Evolutionary conservation across 2,329 filamentous ascomycete species (phyloP), one percentile per base, ranked within the genome.

Genomic region (Cladosporium cucumerinum): DNA sequence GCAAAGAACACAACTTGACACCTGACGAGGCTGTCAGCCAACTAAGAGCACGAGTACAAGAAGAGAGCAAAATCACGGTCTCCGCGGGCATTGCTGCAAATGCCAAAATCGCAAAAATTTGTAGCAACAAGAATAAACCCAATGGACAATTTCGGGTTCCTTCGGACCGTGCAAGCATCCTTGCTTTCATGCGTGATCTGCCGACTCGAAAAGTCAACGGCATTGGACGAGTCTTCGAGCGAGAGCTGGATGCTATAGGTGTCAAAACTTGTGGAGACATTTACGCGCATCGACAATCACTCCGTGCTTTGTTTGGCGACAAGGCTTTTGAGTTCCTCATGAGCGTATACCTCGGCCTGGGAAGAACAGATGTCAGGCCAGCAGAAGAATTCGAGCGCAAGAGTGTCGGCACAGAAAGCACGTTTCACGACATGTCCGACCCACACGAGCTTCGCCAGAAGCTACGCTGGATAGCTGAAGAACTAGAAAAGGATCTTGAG

Each of bases 81-180:
- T 97, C 93, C 18, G 95, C 94, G 0, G 95, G 95, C 0, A 97
- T 99, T 66, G 94, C 93, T 0, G 90, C 92, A 1, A 99, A 99
- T 76, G 89, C 93, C 0, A 94, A 93, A 74, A 82, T 99, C 16
- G 94, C 95, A 32, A 99, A 99, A 78, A 97, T 99, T 34, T 92
- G 90, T 71, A 96, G 92, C 21, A 97, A 99, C 74, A 87, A 90
- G 76, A 97, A 98, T 78, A 99, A 99, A 74, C 95, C 95, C 0
- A 96, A 99, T 71, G 95, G 95, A 0, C 95, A 98, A 74, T 98
- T 90, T 71, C 79, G 86, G 11, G 81, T 98, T 1, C 84, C 89
- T 0, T 90, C 84, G 61, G 89, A 96, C 48, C 85, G 93, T 11
- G 79, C 81, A 28, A 84, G 86, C 0, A 92, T 99, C 66, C 87